Evolutionary conservation across 202 grass and related monocot genomes (phyloP).

Genomic region (Carex sylvatica): DNA sequence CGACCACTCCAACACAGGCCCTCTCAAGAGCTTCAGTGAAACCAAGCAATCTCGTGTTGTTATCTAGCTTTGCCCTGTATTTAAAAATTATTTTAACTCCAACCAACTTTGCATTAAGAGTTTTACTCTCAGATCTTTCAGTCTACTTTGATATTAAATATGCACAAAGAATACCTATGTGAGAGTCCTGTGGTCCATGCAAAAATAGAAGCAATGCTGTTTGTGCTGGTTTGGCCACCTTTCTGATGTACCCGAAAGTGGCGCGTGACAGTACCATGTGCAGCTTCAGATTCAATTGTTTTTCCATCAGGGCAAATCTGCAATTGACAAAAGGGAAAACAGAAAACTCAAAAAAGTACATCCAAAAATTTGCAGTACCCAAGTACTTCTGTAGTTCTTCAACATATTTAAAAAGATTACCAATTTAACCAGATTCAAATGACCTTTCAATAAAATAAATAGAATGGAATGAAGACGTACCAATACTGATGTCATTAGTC

Average conservation of each 20-base stretch:
- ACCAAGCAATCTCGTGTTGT: conserved; percentile 42
- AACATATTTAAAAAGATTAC: not conserved
- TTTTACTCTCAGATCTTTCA: not conserved
- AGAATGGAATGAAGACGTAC: conserved; percentile 27
- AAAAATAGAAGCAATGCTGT: conserved; percentile 78
- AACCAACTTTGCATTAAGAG: conserved; percentile 14
- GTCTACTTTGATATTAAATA: conserved; percentile 7
- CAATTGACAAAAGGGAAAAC: conserved; percentile 1
- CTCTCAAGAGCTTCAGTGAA: conserved; percentile 53
- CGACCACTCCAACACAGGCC: conserved; percentile 56
- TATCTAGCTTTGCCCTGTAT: conserved; percentile 54
- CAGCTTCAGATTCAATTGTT: conserved; percentile 78
- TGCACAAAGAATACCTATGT: conserved; percentile 43
- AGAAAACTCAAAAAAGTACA: not conserved
- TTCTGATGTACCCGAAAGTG: conserved; percentile 60
- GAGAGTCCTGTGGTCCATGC: conserved; percentile 57
- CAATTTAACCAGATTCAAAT: not conserved
- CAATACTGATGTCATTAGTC: conserved; percentile 69
- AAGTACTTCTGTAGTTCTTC: not conserved
- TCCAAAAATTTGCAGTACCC: not conserved
- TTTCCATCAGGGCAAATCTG: conserved; percentile 63
- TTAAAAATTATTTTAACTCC: not conserved
- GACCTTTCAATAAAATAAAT: not conserved
- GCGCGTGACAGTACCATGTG: conserved; percentile 69
- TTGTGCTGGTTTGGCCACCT: conserved; percentile 71